phyloP scores from a whole-genome alignment of 176 grass and related monocot genomes.

The Carex parvula region DNA sequence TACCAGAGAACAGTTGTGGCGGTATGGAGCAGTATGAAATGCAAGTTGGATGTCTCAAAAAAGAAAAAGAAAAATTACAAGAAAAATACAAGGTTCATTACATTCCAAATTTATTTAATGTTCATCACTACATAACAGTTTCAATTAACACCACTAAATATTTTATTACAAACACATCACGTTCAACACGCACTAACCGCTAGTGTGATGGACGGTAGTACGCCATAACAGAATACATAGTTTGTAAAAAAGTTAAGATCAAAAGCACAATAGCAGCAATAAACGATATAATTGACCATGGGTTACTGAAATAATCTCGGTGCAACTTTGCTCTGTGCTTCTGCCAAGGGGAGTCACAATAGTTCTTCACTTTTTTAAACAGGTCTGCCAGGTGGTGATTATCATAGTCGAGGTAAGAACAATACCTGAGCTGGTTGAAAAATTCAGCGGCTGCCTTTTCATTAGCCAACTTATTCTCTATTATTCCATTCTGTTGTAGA shows the following conservation, averaged over 20 bases:
- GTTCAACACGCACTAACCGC: neutral
- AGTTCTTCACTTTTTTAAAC: constrained; percentile 13
- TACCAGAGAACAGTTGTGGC: no score
- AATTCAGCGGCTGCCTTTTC: constrained; percentile 7
- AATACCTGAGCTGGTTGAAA: constrained; percentile 24
- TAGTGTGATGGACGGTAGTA: neutral
- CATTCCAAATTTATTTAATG: neutral
- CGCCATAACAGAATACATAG: neutral
- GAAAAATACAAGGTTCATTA: neutral
- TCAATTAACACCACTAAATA: neutral
- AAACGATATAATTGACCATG: constrained; percentile 22
- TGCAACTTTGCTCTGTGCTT: constrained; percentile 17
- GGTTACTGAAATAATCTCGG: constrained; percentile 26
- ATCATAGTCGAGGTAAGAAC: neutral
- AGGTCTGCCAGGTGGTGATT: constrained; percentile 4
- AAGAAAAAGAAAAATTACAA: neutral
- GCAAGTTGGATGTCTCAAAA: neutral
- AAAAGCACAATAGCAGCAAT: neutral
- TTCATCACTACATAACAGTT: neutral
- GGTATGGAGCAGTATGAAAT: no score
- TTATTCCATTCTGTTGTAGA: constrained; percentile 8
- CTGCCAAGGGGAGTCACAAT: constrained; percentile 24
- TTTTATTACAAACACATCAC: neutral
- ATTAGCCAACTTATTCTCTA: constrained; percentile 24
- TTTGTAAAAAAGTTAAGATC: constrained; percentile 5